phyloP scores from a whole-genome alignment of 129 eudicot species.

The Artemisia argyi region DNA sequence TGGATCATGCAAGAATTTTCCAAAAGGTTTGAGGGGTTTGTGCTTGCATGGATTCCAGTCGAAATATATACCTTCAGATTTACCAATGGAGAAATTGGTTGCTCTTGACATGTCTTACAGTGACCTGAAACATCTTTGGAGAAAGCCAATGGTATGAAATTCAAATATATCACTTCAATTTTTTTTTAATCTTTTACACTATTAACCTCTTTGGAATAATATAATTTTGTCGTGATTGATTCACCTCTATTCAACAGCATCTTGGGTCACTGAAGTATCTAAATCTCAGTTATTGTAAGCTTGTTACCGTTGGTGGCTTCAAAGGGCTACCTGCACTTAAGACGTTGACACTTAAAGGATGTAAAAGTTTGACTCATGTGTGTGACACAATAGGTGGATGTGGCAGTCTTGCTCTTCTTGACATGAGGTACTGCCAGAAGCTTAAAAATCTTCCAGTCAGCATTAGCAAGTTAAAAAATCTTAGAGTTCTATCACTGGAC shows the following conservation, averaged over 20 bases:
- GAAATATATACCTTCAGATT: slow-evolving; percentile 7
- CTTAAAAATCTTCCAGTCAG: slow-evolving; percentile 17
- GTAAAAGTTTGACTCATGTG: slow-evolving; percentile 10
- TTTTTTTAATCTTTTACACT: too few relatives aligned
- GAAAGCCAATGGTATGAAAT: slow-evolving; percentile 4
- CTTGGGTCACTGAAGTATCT: slow-evolving; percentile 27
- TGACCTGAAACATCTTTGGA: slow-evolving; percentile 20
- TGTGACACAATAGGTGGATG: slow-evolving; percentile 22
- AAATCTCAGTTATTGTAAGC: slow-evolving; percentile 12
- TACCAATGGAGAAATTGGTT: slow-evolving; percentile 18
- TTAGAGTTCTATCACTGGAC: neutral
- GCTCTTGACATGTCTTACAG: slow-evolving; percentile 29
- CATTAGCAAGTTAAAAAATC: neutral
- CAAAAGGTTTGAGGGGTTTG: slow-evolving; percentile 16
- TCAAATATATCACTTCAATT: neutral
- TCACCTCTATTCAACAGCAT: slow-evolving; percentile 18
- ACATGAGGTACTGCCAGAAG: slow-evolving; percentile 15
- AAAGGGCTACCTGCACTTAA: slow-evolving; percentile 14
- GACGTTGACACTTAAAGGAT: slow-evolving; percentile 9
- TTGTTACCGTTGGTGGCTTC: slow-evolving; percentile 12
- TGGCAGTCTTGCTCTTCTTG: slow-evolving; percentile 13
- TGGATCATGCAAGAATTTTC: slow-evolving; percentile 16
- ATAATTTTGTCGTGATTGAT: neutral
- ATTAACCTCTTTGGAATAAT: too few relatives aligned
- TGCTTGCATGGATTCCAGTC: slow-evolving; percentile 16